A percentile compares a stretch with the other conserved stretches of the same genome.
Conservation (phyloP, 1,139 yeast genomes). For the Candida sp. region DNA sequence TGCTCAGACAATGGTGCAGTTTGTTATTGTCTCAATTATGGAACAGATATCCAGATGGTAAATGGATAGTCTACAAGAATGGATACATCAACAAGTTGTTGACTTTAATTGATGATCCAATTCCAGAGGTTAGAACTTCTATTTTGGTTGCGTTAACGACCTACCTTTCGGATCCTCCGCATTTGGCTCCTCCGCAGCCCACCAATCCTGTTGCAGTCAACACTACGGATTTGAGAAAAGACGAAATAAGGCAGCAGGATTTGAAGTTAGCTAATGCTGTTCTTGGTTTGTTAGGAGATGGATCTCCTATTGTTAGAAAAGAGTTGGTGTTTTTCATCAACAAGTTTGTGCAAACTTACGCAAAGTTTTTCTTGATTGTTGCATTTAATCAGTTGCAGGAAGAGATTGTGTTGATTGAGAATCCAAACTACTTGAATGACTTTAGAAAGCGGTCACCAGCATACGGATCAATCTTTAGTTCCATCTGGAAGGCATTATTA, state of each 20-base stretch:
- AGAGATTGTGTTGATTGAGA: slow-evolving; percentile 71
- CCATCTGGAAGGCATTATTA: slow-evolving; percentile 86
- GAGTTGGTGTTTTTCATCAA: slow-evolving; percentile 84
- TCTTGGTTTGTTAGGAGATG: slow-evolving; percentile 69
- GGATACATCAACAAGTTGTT: slow-evolving; percentile 63
- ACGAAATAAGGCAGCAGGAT: slow-evolving; percentile 59
- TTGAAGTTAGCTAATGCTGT: slow-evolving; percentile 54
- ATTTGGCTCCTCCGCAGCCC: slow-evolving; percentile 22
- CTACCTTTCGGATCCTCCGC: slow-evolving; percentile 32
- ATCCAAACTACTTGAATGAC: slow-evolving; percentile 61
- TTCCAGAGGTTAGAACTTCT: slow-evolving; percentile 94
- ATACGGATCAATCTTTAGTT: slow-evolving; percentile 85
- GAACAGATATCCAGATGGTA: slow-evolving; percentile 76
- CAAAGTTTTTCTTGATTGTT: slow-evolving; percentile 79
- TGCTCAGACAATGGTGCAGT: slow-evolving; percentile 92
- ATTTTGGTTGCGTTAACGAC: slow-evolving; percentile 75
- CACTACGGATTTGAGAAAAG: slow-evolving; percentile 30
- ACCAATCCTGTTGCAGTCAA: slow-evolving; percentile 15
- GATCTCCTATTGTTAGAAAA: slow-evolving; percentile 86
- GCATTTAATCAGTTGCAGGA: slow-evolving; percentile 89
- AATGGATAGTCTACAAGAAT: slow-evolving; percentile 71
- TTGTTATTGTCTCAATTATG: slow-evolving; percentile 79
- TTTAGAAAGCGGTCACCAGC: slow-evolving; percentile 70
- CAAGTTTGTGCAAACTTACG: slow-evolving; percentile 71
- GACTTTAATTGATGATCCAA: slow-evolving; percentile 76